Evolutionary conservation across 768 basidiomycete genomes (phyloP).

Genomic region (Lactarius evosmus): DNA sequence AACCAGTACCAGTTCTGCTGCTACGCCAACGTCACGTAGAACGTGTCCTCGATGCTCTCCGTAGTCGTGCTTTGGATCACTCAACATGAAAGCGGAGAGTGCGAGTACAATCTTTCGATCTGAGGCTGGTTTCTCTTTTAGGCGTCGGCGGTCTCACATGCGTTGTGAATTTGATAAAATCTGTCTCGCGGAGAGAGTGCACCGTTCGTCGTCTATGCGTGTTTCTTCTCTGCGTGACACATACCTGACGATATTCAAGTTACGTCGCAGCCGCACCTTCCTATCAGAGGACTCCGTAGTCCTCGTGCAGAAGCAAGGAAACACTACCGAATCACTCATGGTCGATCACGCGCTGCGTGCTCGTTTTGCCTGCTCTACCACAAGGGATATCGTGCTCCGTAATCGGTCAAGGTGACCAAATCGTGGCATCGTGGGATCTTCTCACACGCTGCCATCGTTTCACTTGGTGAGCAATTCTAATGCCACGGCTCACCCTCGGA

Average conservation of each 20-base stretch:
- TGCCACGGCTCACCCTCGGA: conserved; percentile 17
- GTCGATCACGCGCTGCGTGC: conserved; percentile 16
- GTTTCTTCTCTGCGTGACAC: neutral
- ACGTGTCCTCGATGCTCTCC: conserved; percentile 79
- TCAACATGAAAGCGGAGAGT: conserved; percentile 80
- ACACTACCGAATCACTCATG: conserved; percentile 14
- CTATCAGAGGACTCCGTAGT: conserved; percentile 18
- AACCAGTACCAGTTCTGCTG: conserved; percentile 88
- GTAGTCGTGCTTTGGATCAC: conserved; percentile 90
- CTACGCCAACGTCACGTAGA: conserved; percentile 94
- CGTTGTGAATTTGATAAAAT: conserved; percentile 21
- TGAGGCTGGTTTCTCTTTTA: too few species aligned
- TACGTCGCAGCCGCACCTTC: conserved; percentile 23
- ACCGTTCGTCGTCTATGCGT: conserved; percentile 9
- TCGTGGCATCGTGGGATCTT: conserved; percentile 6
- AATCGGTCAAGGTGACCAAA: conserved; percentile 22
- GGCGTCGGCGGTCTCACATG: too few species aligned
- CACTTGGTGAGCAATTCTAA: conserved; percentile 17
- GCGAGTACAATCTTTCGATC: conserved; percentile 79
- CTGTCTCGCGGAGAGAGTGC: conserved; percentile 20
- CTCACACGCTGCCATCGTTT: conserved; percentile 9
- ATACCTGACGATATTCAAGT: conserved; percentile 1
- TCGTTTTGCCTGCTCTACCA: conserved; percentile 18
- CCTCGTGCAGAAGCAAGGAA: conserved; percentile 21
- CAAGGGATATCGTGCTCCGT: conserved; percentile 17